Evolutionary conservation across 2,329 filamentous ascomycete genomes (phyloP), one percentile per base, ranked within the genome.

Genomic region (Cyclaneusma minus): DNA sequence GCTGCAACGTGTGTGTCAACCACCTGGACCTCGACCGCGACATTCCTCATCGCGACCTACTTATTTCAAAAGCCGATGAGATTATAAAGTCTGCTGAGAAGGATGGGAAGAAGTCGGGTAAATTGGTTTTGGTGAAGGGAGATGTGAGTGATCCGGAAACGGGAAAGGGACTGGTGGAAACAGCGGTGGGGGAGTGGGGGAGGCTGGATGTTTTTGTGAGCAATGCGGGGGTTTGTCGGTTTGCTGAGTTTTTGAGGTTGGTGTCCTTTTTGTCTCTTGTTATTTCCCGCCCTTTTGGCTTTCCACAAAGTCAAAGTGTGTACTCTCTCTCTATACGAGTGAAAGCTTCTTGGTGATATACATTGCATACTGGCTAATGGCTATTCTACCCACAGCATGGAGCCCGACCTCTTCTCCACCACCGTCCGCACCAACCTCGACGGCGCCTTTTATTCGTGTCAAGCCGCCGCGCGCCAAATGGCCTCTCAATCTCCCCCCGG

Each of bases 201-300:
- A 59, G 69, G 4, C 54, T 84, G 17, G 76, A 83, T 51, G 59
- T 92, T 5, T 87, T 87, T 50, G 78, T 93, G 15, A 81, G 73
- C 49, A 93, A 93, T 55, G 84, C 84, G 4, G 84, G 84, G 5
- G 67, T 93, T 32, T 93, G 83, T 59, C 67, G 79, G 36, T 94
- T 94, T 52, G 75, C 77, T 31, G 80, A 91, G 38, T 91, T 94
- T 45, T 54, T 94, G 13, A 70, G 76, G 65, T 73, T 41, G 37
- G 57, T 43, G 17, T 13, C 5, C 22, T 22, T 26, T 28, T 29
- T 19, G 30, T 24, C 16, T 46, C 12, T 13, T n/a, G 16, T 22
- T 18, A 16, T 3, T 17, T 25, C 7, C 16, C 28, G 9, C 23
- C 15, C 18, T 22, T 18, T 24, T 29, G 7, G 22, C 18, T 23